Percentiles rank a stretch among this genome's conserved stretches.
Conservation (phyloP, 2,329 filamentous ascomycete genomes). For the Pseudocercospora ulei region DNA sequence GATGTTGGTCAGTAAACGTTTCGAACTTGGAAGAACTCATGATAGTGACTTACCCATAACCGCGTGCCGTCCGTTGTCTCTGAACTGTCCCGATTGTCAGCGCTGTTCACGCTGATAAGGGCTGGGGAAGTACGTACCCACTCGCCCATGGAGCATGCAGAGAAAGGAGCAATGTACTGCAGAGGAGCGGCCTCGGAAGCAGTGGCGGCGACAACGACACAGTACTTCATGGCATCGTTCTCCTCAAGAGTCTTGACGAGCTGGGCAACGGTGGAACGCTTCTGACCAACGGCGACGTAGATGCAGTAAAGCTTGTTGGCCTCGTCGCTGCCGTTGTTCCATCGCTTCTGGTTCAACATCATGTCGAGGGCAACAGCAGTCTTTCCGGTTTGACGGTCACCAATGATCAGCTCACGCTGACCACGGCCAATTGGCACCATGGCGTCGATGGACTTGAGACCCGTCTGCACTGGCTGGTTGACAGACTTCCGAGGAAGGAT, state of each 20-base stretch:
- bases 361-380: constrained; percentile 95
- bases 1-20: background rate
- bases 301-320: constrained; percentile 98
- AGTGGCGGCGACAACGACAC: constrained; percentile 83
- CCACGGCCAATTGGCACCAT: constrained; percentile 99
- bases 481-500: constrained; percentile 95
- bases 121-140: constrained; percentile 5
- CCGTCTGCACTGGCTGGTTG: constrained; percentile 97
- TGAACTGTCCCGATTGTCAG: constrained; percentile 43
- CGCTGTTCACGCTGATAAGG: too few species aligned
- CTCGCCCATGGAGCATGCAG: constrained; percentile 45
- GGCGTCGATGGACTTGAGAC: constrained; percentile 97
- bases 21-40: background rate
- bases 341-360: constrained; percentile 98
- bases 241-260: constrained; percentile 99
- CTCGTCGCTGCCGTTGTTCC: constrained; percentile 83
- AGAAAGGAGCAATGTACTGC: constrained; percentile 58
- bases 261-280: constrained; percentile 98
- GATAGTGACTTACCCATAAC: constrained; percentile 52
- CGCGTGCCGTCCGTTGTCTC: constrained; percentile 78
- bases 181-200: constrained; percentile 75
- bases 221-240: constrained; percentile 99
- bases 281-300: constrained; percentile 98
- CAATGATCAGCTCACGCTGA: constrained; percentile 99
- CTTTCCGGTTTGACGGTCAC: constrained; percentile 99